Conservation (phyloP, 2,329 filamentous ascomycete genomes). For the Colletotrichum filicis region DNA sequence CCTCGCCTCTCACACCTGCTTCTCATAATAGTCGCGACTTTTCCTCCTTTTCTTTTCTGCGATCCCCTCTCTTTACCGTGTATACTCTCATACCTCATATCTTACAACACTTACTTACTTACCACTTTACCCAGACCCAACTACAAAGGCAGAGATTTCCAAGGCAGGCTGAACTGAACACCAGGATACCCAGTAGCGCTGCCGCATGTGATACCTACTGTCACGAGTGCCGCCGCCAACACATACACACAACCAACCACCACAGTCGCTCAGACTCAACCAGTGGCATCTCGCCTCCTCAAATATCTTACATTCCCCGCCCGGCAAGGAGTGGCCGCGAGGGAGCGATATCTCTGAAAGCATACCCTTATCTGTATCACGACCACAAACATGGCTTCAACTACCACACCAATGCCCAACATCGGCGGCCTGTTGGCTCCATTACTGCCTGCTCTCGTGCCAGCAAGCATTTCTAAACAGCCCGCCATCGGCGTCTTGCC, state of each 20-base stretch:
- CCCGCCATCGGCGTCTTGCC: slow-evolving; percentile 68
- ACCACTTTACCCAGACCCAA: neutral
- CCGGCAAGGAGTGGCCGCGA: neutral
- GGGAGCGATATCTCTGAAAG: neutral
- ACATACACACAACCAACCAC: slow-evolving; percentile 18
- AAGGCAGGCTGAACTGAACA: slow-evolving; percentile 12
- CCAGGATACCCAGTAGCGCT: slow-evolving; percentile 17
- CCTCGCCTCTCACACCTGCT: slow-evolving; percentile 9
- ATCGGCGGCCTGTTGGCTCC: slow-evolving; percentile 62
- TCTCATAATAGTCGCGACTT: slow-evolving; percentile 15
- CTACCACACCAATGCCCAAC: slow-evolving; percentile 44
- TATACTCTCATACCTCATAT: neutral
- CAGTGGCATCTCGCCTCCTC: slow-evolving; percentile 10
- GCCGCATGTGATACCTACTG: slow-evolving; percentile 31
- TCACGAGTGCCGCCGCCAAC: slow-evolving; percentile 16
- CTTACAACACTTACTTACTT: neutral
- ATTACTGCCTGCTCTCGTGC: slow-evolving; percentile 69
- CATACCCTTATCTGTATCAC: neutral
- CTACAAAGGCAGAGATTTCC: slow-evolving; percentile 31
- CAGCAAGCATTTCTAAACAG: slow-evolving; percentile 66
- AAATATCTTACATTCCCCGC: slow-evolving; percentile 10
- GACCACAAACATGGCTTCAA: slow-evolving; percentile 41
- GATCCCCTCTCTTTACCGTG: neutral
- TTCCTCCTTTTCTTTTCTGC: neutral
- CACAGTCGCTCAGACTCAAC: slow-evolving; percentile 3